Conservation (phyloP, 768 basidiomycete species). For the Lentinus tigrinus region DNA sequence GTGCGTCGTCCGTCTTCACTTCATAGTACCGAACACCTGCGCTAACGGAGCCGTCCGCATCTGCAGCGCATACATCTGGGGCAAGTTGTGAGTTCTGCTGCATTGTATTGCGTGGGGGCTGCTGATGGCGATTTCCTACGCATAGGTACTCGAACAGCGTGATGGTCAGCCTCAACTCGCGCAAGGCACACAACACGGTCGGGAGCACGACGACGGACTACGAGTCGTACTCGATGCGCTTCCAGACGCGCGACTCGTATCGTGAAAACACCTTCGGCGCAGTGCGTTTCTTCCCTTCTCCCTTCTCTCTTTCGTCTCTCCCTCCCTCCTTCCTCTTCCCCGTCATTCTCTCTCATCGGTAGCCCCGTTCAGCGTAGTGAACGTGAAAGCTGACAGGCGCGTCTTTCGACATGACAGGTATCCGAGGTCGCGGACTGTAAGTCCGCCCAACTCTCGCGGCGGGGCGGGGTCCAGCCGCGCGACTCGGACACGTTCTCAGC, state of each 20-base stretch:
- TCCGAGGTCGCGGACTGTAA: no score
- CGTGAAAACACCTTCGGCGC: neutral
- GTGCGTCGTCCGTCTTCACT: neutral
- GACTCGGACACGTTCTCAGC: no score
- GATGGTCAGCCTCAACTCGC: constrained; percentile 10
- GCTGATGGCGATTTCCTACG: neutral
- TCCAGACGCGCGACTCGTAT: neutral
- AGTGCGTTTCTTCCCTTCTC: neutral
- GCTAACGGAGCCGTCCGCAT: no score
- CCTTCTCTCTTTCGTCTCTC: neutral
- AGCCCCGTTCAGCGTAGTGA: no score
- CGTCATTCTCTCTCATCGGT: no score
- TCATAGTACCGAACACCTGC: no score
- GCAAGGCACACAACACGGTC: neutral
- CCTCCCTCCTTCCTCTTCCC: neutral
- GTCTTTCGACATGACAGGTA: no score
- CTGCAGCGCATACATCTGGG: constrained; percentile 15
- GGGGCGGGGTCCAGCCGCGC: no score
- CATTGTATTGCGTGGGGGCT: no score
- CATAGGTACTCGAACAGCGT: constrained; percentile 8
- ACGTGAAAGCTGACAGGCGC: no score
- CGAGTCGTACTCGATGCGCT: constrained; percentile 3
- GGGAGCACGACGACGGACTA: neutral
- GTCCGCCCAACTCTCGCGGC: no score
- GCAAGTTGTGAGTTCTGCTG: constrained; percentile 3